A percentile compares a stretch with the other conserved stretches of the same genome.
These are phyloP conservation scores for Pseudocercospora vitis DNA, from an alignment of 2,329 filamentous ascomycete genomes.

Conservation along the genomic window DNA sequence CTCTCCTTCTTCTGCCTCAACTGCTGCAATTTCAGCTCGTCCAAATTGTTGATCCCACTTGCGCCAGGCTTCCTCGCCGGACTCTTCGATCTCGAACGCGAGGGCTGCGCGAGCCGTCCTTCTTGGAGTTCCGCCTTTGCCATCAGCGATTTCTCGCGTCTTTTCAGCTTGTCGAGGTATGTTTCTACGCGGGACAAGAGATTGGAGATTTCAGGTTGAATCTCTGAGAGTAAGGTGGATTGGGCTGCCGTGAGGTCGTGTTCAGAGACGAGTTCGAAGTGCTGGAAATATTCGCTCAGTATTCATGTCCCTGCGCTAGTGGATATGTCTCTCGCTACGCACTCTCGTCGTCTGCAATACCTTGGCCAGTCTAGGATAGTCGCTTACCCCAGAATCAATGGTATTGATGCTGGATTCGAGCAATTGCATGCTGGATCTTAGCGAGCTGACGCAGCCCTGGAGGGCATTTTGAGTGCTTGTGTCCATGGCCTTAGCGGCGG, in stretches of 20 bases:
- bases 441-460: slow-evolving; percentile 59
- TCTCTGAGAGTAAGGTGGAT: slow-evolving; percentile 79
- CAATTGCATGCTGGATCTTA: slow-evolving; percentile 61
- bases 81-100: slow-evolving; percentile 28
- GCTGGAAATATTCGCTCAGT: slow-evolving; percentile 52
- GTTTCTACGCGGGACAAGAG: slow-evolving; percentile 80
- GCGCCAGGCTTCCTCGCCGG: slow-evolving; percentile 24
- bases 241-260: slow-evolving; percentile 79
- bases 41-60: slow-evolving; percentile 46
- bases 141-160: slow-evolving; percentile 79
- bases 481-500: slow-evolving; percentile 30
- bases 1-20: slow-evolving; percentile 80
- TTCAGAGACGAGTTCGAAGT: slow-evolving; percentile 90
- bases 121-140: slow-evolving; percentile 82
- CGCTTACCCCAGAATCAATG: slow-evolving; percentile 61
- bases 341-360: slow-evolving; percentile 64
- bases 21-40: slow-evolving; percentile 62
- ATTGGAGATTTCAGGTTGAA: slow-evolving; percentile 78
- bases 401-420: slow-evolving; percentile 64
- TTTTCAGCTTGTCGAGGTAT: slow-evolving; percentile 77
- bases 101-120: slow-evolving; percentile 57
- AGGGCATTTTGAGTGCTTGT: slow-evolving; percentile 40
- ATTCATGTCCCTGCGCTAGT: no score
- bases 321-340: slow-evolving; percentile 28
- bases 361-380: slow-evolving; percentile 63